A percentile compares a stretch with the other conserved stretches of the same genome.
Evolutionary conservation across 306 rosid genomes (phyloP).

Genomic region (Sechiopsis laciniata): DNA sequence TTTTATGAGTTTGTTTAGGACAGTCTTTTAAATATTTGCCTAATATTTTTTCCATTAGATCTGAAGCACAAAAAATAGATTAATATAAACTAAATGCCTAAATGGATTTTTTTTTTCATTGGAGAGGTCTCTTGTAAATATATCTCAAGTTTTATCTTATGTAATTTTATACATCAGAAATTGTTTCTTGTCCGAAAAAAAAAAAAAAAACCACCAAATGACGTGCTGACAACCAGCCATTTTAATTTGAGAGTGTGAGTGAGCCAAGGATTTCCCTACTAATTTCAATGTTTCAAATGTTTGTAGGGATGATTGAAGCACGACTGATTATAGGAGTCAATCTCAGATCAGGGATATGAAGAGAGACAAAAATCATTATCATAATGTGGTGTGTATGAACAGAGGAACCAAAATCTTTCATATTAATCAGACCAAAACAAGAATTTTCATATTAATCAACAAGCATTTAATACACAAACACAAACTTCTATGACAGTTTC

Average conservation of each 20-base stretch:
- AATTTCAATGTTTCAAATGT: background rate
- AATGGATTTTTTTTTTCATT: too few species aligned
- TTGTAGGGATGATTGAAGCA: background rate
- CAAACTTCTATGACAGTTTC: conserved; percentile 1
- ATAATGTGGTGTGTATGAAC: background rate
- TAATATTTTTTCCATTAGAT: too few species aligned
- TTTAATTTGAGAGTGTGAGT: background rate
- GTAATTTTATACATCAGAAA: too few species aligned
- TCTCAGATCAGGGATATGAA: background rate
- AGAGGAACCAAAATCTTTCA: background rate
- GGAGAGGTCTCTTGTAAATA: too few species aligned
- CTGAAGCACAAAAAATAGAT: too few species aligned
- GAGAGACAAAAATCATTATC: background rate
- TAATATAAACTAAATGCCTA: too few species aligned
- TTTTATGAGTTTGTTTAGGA: too few species aligned
- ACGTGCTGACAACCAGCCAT: background rate
- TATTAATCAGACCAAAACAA: background rate
- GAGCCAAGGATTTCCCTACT: background rate
- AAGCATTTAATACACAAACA: background rate
- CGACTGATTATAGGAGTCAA: background rate
- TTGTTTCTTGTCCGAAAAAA: background rate
- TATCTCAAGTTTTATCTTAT: too few species aligned
- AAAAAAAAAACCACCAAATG: background rate
- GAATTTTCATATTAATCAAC: background rate
- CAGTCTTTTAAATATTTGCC: too few species aligned